phyloP scores from a whole-genome alignment of 2,329 filamentous ascomycete genomes.

The Fusarium mangiferae region DNA sequence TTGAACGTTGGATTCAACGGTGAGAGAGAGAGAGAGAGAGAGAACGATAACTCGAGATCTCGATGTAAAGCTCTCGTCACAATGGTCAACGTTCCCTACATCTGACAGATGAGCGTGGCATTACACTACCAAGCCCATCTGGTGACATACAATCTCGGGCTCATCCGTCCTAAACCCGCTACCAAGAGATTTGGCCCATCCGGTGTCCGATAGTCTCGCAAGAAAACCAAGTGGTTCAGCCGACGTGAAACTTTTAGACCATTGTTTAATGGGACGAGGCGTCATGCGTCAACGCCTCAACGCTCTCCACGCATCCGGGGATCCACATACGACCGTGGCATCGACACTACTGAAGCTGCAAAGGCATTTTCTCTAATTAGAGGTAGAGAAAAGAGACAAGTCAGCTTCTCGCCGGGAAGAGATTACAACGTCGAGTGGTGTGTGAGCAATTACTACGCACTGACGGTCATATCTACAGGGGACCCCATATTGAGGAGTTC shows the following conservation, averaged over 20 bases:
- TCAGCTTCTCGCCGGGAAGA: background rate
- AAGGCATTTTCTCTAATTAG: slow-evolving; percentile 1
- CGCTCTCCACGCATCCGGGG: slow-evolving; percentile 11
- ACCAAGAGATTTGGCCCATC: slow-evolving; percentile 12
- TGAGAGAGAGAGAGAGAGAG: background rate
- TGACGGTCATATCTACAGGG: slow-evolving; percentile 1
- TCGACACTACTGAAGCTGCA: background rate
- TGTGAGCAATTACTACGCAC: slow-evolving; percentile 5
- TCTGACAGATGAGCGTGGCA: background rate
- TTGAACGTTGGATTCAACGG: background rate
- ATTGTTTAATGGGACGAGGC: slow-evolving; percentile 12
- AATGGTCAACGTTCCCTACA: background rate
- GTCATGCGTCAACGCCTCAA: slow-evolving; percentile 24
- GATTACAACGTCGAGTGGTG: slow-evolving; percentile 1
- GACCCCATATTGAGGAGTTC: slow-evolving; percentile 6
- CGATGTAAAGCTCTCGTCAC: background rate
- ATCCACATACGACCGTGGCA: slow-evolving; percentile 1
- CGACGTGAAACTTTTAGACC: slow-evolving; percentile 2
- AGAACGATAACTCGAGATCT: background rate
- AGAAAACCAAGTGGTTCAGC: background rate
- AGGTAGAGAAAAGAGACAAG: background rate
- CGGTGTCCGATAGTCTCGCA: background rate
- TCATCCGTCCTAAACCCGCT: slow-evolving; percentile 2
- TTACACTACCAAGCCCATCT: background rate
- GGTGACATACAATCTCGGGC: background rate